Percentiles rank a stretch among this genome's conserved stretches.
These are phyloP conservation scores for Zopfia rhizophila DNA, from an alignment of 2,329 filamentous ascomycete species.

Conservation along the genomic window DNA sequence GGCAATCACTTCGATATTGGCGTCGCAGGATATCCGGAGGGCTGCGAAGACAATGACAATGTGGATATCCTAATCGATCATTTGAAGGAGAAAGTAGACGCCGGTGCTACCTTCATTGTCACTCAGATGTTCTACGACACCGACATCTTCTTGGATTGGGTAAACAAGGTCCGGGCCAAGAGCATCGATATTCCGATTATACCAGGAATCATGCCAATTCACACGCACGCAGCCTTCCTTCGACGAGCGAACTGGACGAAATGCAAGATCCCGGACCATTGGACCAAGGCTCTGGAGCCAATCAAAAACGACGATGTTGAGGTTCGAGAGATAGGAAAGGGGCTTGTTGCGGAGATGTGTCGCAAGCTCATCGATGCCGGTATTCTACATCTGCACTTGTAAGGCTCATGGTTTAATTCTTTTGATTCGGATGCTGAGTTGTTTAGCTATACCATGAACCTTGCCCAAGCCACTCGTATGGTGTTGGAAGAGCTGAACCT, in stretches of 20 bases:
- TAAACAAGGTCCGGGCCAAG: conserved; percentile 82
- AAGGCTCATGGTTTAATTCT: conserved; percentile 38
- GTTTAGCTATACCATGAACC: conserved; percentile 91
- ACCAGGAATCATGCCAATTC: conserved; percentile 91
- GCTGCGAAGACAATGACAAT: conserved; percentile 91
- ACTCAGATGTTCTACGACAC: conserved; percentile 99
- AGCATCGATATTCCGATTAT: conserved; percentile 88
- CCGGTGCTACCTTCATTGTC: conserved; percentile 91
- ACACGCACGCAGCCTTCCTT: conserved; percentile 92
- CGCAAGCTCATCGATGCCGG: conserved; percentile 83
- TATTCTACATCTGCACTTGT: conserved; percentile 90
- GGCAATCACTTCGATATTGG: conserved; percentile 96
- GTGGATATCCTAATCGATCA: conserved; percentile 88
- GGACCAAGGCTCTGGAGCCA: conserved; percentile 84
- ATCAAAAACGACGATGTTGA: conserved; percentile 97
- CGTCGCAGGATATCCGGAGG: conserved; percentile 95
- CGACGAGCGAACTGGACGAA: conserved; percentile 92
- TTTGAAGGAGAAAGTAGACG: conserved; percentile 96
- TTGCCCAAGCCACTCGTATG: conserved; percentile 93
- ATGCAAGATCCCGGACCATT: conserved; percentile 81
- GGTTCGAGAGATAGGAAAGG: conserved; percentile 89
- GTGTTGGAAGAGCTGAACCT: conserved; percentile 89
- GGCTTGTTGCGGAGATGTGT: conserved; percentile 89
- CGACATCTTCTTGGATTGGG: conserved; percentile 94
- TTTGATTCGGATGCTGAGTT: conserved; percentile 6